phyloP scores from a whole-genome alignment of 208 protist species.

The Acanthamoeba castellanii region DNA sequence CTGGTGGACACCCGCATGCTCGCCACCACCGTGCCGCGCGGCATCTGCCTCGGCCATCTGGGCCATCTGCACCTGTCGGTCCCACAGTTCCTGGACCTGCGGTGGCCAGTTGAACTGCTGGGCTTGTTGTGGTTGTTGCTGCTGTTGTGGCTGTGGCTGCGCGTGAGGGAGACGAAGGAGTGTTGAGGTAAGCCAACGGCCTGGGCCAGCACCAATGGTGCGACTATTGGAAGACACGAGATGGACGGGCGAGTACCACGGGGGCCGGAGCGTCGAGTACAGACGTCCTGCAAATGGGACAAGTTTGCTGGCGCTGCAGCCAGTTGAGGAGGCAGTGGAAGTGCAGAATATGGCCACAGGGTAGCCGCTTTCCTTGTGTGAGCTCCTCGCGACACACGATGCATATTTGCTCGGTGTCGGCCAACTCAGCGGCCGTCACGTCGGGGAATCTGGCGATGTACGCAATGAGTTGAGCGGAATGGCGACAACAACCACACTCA shows the following conservation, averaged over 20 bases:
- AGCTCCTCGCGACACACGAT: conserved; percentile 84
- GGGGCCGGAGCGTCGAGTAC: not conserved
- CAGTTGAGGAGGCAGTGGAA: conserved; percentile 81
- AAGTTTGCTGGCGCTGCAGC: conserved; percentile 47
- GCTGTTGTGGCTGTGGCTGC: not conserved
- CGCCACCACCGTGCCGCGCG: not conserved
- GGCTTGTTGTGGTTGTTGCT: not conserved
- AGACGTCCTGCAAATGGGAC: conserved; percentile 50
- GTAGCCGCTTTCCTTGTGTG: conserved; percentile 77
- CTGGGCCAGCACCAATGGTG: too few relatives aligned
- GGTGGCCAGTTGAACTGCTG: not conserved
- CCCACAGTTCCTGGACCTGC: not conserved
- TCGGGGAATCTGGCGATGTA: conserved; percentile 69
- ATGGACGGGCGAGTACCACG: not conserved
- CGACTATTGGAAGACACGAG: not conserved
- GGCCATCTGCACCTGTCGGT: not conserved
- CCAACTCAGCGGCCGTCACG: conserved; percentile 79
- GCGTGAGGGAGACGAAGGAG: not conserved
- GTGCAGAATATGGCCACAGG: conserved; percentile 85
- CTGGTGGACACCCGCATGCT: not conserved
- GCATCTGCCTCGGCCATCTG: not conserved
- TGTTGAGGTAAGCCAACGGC: not conserved
- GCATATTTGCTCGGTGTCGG: conserved; percentile 76
- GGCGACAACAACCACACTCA: not conserved
- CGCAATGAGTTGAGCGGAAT: not conserved